A percentile compares a stretch with the other conserved stretches of the same genome.
Conservation (phyloP, 345 rosid genomes). For the Eucalyptus curtisii region DNA sequence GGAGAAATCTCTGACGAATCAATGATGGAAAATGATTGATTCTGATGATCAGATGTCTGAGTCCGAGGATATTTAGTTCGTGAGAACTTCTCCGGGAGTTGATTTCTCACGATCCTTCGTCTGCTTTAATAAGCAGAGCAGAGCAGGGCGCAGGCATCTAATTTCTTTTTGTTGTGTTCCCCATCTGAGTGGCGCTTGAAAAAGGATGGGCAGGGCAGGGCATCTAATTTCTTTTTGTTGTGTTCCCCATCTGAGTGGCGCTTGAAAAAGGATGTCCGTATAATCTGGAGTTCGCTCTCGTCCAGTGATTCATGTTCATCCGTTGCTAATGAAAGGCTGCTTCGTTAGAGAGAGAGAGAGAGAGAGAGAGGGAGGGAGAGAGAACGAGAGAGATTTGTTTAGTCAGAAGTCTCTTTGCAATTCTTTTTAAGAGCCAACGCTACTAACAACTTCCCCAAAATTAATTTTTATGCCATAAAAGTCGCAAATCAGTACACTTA, state of each 20-base stretch:
- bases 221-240: not conserved
- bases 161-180: not conserved
- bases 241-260: not conserved
- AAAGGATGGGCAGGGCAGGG: not conserved
- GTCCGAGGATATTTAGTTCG: not conserved
- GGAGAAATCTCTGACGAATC: not conserved
- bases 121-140: not conserved
- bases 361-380: not conserved
- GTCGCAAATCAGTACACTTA: not conserved
- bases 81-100: not conserved
- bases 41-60: not conserved
- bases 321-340: not conserved
- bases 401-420: not conserved
- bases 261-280: not conserved
- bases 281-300: not conserved
- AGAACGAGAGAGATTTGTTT: not conserved
- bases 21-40: not conserved
- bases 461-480: not conserved
- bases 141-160: not conserved
- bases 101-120: not conserved
- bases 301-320: not conserved
- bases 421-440: not conserved
- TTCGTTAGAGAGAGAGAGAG: not conserved
- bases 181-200: not conserved
- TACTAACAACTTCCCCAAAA: not conserved